Evolutionary conservation across 73 alveolate species (phyloP), one percentile per base, ranked within the genome.

Genomic region (Effrenium voratum): DNA sequence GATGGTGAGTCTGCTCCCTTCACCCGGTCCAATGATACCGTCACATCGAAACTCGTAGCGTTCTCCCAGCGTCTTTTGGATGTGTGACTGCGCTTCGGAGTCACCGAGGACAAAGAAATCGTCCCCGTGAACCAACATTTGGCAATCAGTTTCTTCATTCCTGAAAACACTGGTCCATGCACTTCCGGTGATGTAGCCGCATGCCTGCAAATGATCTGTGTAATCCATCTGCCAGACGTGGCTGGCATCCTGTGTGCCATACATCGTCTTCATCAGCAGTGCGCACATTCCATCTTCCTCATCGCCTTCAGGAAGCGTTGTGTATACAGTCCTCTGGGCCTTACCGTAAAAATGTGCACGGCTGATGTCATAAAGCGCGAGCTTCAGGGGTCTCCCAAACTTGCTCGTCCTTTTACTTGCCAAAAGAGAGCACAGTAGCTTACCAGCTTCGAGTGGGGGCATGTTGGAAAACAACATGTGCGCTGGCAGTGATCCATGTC

Each of bases 41-140:
- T 84, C 93, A 44, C n/a, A 10, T 30, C 93, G 70, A 45, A 55
- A 55, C 59, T 84, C 93, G 81, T 38, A 84, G 32, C 80, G 63
- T 38, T 52, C 49, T 8, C 40, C 40, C 28, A 84, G 59, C 28
- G 36, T 60, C 49, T 52, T 45, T 43, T 52, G 26, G 60, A 84
- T 52, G 59, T 36, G 55, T 5, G 28, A 8, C n/a, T 55, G 93
- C 5, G n/a, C 91, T 0, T 80, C 57, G 6, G n/a, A 5, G 76
- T 66, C 85, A 0, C 41, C 83, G 2, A 63, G 59, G 28, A 41
- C 82, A 2, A 87, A 38, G 70, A 87, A 87, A 44, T 60, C 84
- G 24, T 87, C 70, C 15, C 95, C 95, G 41, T 63, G 95, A 2
- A 63, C 46, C 22, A 57, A 41, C 66, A 85, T 26, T 41, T 28